Base-by-base conservation (phyloP, 345 rosid genomes). In the Syzygium aromaticum region DNA sequence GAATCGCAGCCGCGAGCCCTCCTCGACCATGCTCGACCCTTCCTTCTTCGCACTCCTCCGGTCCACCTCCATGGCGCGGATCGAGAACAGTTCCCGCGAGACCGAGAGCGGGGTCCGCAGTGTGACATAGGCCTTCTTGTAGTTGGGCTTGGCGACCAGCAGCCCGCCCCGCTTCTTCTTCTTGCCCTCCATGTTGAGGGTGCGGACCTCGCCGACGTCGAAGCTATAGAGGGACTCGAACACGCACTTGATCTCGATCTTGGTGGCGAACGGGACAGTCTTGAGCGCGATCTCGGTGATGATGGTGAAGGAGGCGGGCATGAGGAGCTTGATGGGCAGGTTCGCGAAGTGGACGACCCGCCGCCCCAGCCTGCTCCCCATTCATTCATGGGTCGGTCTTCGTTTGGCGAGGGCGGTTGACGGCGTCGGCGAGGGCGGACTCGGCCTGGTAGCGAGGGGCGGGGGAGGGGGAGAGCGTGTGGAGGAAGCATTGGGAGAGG, bases 121-220 rank as follows among this genome's bases (percentile, higher is more conserved):
- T 1, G 97, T 96, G 52, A 96, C 94, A 87, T 94, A 98, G 51
- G 99, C 98, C 91, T 96, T 96, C 93, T 98, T 98, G 90, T 96
- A 98, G 86, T 96, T 98, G 52, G 99, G 98, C 80, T 93, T 93
- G 10, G 97, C 98, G 86, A 94, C 87, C 30, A 96, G 86, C 11
- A 95, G 9, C 2, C 99, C 99, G 1, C 98, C 96, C 57, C 96
- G 94, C 89, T 94, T 94, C 97, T 93, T 96, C 93, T 95, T 96
- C 94, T 94, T 94, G 80, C 99, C 98, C 30, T 96, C 98, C 98
- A 96, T 94, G 97, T 96, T 96, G n/a, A 96, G 94, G 3, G 98
- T 96, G 23, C 91, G 93, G 87, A 98, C 98, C 87, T 96, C 92
- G 8, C 93, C 98, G 64, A 96, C 96, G 13, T 96, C 95, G 94